Conservation (phyloP, 2,329 filamentous ascomycete genomes). For the Botrytis tulipae region DNA sequence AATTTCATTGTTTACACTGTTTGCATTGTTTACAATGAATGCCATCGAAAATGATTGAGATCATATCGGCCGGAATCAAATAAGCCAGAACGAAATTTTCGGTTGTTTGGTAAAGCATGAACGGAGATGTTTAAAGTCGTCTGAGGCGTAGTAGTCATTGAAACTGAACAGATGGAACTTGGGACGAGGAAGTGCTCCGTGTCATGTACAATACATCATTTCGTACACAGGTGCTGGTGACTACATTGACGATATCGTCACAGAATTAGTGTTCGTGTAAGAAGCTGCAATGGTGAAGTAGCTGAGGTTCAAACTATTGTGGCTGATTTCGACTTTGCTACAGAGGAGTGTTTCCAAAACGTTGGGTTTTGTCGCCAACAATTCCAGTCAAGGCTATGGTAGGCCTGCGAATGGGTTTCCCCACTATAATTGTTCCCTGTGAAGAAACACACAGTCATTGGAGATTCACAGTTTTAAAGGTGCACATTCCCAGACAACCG, state of each 20-base stretch:
- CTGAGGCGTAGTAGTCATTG: background rate
- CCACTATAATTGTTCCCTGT: background rate
- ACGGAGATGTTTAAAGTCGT: background rate
- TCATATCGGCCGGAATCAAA: background rate
- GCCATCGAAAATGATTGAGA: background rate
- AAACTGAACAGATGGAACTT: background rate
- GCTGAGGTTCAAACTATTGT: background rate
- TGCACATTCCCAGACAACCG: constrained; percentile 11
- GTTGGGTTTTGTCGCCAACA: background rate
- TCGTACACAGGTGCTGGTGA: background rate
- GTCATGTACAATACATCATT: background rate
- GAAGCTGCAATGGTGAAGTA: constrained; percentile 4
- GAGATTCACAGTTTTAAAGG: constrained; percentile 2
- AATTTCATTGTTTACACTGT: background rate
- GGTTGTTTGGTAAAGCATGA: constrained; percentile 2
- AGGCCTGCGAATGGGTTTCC: constrained; percentile 10
- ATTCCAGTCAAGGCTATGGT: background rate
- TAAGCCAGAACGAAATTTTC: background rate
- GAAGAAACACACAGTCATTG: constrained; percentile 1
- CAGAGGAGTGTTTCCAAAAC: constrained; percentile 16
- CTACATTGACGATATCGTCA: constrained; percentile 4
- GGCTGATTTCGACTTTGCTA: constrained; percentile 10
- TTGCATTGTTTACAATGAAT: background rate
- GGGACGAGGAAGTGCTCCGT: background rate
- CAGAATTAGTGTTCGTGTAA: background rate